Base-by-base conservation (phyloP, 2,329 filamentous ascomycete genomes). In the Samsoniella hepiali region DNA sequence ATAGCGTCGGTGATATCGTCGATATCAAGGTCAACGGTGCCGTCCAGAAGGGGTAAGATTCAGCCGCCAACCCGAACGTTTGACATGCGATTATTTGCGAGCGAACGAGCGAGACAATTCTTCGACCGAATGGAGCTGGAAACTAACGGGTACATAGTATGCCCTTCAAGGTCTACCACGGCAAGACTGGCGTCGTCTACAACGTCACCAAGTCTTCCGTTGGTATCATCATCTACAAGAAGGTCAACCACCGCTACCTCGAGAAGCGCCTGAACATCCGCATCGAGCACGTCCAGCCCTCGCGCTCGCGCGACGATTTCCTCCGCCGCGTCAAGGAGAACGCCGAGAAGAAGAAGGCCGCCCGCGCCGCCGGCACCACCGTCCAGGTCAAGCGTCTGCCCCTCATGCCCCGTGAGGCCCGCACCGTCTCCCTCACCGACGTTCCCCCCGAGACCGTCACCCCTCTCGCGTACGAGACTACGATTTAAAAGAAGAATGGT, bases 211-310 rank as follows among this genome's bases (percentile, higher is more conserved):
- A 97, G 89, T 91, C 88, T 75, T 91, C 95, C 71, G 93, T 99
- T 79, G 95, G 95, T 76, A 91, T 99, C 81, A 97, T 99, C 84
- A 91, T 99, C 84, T 94, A 96, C 91, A 97, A 97, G 89, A 92
- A 96, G 82, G 95, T 99, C 80, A 93, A 93, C 84, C 95, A 98
- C 90, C 91, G 94, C 77, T 99, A 97, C 89, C 87, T 99, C 80
- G 95, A 99, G 91, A 99, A 99, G 93, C 94, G 95, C 81, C 89
- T 99, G 86, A 98, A 97, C 89, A 86, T 99, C 84, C 92, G 95
- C 79, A 83, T 98, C 82, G 95, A 99, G 90, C 95, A 99, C 89
- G 87, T 99, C 82, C 83, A 84, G 77, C 91, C 91, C 78, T 98
- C 94, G 73, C 91, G 95, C 80, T 98, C 94, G 76, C 88, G 95